phyloP scores from a whole-genome alignment of 2,329 filamentous ascomycete genomes.

The Pseudocercospora eumusae region DNA sequence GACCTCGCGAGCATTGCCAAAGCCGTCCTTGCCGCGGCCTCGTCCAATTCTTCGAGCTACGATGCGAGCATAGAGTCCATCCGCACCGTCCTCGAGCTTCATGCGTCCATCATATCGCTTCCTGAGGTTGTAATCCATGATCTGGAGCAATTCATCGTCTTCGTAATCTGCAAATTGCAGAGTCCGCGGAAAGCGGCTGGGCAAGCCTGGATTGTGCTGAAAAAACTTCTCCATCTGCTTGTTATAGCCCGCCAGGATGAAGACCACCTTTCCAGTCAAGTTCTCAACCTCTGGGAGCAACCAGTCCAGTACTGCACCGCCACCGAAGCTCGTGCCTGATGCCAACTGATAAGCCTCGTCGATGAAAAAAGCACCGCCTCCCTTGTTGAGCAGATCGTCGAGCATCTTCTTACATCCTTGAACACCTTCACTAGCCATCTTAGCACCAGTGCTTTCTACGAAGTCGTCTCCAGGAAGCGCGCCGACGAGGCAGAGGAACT shows the following conservation, averaged over 20 bases:
- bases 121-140: constrained; percentile 59
- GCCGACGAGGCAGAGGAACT: constrained; percentile 63
- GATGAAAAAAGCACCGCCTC: constrained; percentile 72
- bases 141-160: constrained; percentile 64
- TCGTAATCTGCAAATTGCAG: constrained; percentile 70
- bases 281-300: constrained; percentile 64
- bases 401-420: constrained; percentile 59
- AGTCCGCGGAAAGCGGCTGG: constrained; percentile 66
- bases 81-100: constrained; percentile 59
- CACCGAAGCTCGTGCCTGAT: not conserved
- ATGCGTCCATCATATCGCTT: constrained; percentile 59
- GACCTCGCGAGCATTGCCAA: constrained; percentile 71
- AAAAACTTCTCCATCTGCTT: constrained; percentile 78
- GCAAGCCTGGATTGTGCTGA: constrained; percentile 69
- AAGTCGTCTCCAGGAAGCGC: constrained; percentile 63
- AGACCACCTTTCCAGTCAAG: constrained; percentile 66
- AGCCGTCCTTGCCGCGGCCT: constrained; percentile 64
- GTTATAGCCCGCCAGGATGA: constrained; percentile 72
- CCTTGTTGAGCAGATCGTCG: constrained; percentile 57
- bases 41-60: constrained; percentile 62
- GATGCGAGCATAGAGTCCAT: constrained; percentile 66
- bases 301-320: not conserved
- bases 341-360: constrained; percentile 78
- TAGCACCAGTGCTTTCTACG: constrained; percentile 67
- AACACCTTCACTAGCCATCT: constrained; percentile 64